Conservation (phyloP, 495 filamentous ascomycete species). For the Barbatosphaeria neglecta region DNA sequence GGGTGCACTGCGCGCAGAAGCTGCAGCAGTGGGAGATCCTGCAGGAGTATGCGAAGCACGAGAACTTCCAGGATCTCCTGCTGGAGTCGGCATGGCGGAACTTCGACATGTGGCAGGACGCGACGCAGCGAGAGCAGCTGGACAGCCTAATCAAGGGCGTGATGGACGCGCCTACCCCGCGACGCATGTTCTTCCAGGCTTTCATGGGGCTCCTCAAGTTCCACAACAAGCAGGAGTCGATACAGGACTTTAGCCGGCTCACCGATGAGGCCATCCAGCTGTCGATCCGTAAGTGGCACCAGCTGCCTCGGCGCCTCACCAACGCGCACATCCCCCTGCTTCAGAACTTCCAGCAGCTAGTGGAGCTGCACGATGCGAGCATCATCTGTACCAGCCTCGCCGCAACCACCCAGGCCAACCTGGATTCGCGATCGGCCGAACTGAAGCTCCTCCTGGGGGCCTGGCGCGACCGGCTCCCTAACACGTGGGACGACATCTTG, state of each 20-base stretch:
- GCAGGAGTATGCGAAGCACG: constrained; percentile 95
- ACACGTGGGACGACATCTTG: constrained; percentile 99
- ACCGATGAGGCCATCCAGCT: constrained; percentile 95
- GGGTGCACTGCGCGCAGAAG: constrained; percentile 94
- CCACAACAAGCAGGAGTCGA: constrained; percentile 73
- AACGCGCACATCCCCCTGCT: constrained; percentile 91
- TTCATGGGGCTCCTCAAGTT: constrained; percentile 94
- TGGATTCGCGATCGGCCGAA: constrained; percentile 90
- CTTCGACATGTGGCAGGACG: constrained; percentile 81
- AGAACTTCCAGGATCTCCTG: constrained; percentile 95
- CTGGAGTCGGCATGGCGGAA: constrained; percentile 91
- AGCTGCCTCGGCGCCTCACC: constrained; percentile 82
- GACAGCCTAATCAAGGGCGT: constrained; percentile 88
- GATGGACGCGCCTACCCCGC: constrained; percentile 90
- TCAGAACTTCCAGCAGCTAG: constrained; percentile 97
- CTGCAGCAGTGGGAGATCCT: constrained; percentile 98
- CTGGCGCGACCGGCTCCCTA: constrained; percentile 91
- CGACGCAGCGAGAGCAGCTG: constrained; percentile 74
- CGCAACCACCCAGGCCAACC: constrained; percentile 69
- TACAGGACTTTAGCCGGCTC: constrained; percentile 70
- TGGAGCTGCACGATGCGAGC: constrained; percentile 95
- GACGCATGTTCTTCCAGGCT: constrained; percentile 90
- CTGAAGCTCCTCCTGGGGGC: constrained; percentile 87
- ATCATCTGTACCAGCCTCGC: constrained; percentile 84
- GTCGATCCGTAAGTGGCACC: constrained; percentile 96